Conservation (phyloP, 441 rosid species). For the Jatropha multifida region DNA sequence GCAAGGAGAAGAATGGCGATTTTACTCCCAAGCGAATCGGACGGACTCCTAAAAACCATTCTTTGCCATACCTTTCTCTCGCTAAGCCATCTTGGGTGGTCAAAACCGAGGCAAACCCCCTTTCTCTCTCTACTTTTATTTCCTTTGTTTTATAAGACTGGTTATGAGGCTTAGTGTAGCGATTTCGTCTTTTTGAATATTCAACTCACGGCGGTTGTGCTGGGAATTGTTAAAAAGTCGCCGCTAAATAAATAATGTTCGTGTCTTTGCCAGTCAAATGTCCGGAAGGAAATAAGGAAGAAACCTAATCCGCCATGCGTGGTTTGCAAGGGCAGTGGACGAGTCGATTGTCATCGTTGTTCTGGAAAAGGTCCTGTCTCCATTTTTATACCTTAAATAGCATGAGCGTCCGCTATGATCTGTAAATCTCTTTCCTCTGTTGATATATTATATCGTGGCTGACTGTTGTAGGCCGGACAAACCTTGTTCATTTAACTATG, state of each 20-base stretch:
- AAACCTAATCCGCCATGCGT: conserved; percentile 63
- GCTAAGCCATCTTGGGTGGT: conserved; percentile 51
- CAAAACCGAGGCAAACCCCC: conserved; percentile 41
- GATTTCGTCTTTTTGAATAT: too few relatives aligned
- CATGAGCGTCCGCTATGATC: too few relatives aligned
- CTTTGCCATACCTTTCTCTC: conserved; percentile 29
- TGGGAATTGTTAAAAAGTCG: too few relatives aligned
- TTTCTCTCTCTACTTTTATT: background rate
- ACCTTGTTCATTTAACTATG: conserved; percentile 44
- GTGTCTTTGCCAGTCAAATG: conserved; percentile 44
- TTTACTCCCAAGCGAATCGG: background rate
- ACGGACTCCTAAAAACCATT: background rate
- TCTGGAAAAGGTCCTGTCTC: conserved; percentile 53
- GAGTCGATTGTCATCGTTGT: conserved; percentile 61
- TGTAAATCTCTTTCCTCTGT: background rate
- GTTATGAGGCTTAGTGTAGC: background rate
- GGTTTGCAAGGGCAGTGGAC: conserved; percentile 65
- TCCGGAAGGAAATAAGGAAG: conserved; percentile 37
- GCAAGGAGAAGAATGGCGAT: background rate
- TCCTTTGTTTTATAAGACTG: background rate
- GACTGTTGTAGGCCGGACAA: conserved; percentile 59
- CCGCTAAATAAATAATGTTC: background rate
- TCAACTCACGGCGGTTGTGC: too few relatives aligned
- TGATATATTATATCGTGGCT: background rate
- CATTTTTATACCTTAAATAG: background rate